phyloP scores from a whole-genome alignment of 768 basidiomycete species.

The Boletellus emodensis region DNA sequence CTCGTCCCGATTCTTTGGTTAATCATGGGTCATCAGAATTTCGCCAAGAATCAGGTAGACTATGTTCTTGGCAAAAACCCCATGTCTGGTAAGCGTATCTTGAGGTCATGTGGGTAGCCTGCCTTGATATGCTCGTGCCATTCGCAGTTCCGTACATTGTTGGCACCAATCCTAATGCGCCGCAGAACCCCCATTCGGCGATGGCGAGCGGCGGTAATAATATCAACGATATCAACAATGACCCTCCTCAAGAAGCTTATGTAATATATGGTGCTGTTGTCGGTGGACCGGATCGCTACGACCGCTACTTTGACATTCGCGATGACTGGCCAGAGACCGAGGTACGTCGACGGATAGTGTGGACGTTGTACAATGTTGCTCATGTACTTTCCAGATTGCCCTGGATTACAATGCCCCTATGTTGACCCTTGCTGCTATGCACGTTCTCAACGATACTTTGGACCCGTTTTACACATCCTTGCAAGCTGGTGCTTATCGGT shows the following conservation, averaged over 20 bases:
- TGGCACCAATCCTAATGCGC: conserved; percentile 86
- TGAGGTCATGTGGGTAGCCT: background rate
- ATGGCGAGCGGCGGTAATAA: conserved; percentile 81
- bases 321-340: conserved; percentile 90
- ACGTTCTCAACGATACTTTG: conserved; percentile 57
- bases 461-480: conserved; percentile 80
- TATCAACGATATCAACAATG: conserved; percentile 63
- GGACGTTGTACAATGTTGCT: conserved; percentile 4
- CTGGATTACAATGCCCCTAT: conserved; percentile 89
- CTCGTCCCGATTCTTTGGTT: background rate
- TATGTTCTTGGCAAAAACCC: conserved; percentile 88
- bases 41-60: conserved; percentile 72
- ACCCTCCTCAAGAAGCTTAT: conserved; percentile 67
- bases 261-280: conserved; percentile 84
- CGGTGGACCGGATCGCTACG: conserved; percentile 78
- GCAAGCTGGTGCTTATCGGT: conserved; percentile 61
- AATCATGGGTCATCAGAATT: conserved; percentile 42
- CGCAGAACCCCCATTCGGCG: conserved; percentile 86
- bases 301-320: conserved; percentile 79
- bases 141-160: conserved; percentile 60
- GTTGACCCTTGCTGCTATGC: conserved; percentile 79
- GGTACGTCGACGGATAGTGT: conserved; percentile 34
- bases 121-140: background rate
- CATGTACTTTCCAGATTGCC: conserved; percentile 47
- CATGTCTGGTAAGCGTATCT: conserved; percentile 60